Evolutionary conservation across 352 stramenopile genomes (phyloP), one percentile per base, ranked within the genome.

Genomic region (Pythium aristosporum): DNA sequence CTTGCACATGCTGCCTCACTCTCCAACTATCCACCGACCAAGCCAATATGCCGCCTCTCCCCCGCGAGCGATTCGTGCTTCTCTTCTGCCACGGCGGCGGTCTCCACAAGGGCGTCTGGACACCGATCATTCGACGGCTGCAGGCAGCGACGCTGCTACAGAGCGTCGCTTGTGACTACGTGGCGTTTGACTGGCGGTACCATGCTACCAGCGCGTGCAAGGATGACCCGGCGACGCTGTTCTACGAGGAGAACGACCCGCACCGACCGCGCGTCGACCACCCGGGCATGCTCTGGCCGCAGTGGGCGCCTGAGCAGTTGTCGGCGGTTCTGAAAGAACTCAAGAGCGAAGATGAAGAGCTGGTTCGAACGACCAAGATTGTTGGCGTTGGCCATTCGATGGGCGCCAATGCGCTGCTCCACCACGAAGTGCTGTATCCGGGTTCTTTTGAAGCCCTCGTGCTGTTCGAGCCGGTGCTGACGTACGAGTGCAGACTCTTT

Each of bases 31-130:
- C 25, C 25, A 4, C 25, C 25, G 25, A 28, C 25, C 25, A 28
- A 28, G 25, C 25, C 2, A n/a, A n/a, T 36, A 39, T 39, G 34
- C 1, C 5, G 34, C 34, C 34, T 9, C 34, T 13, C 1, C 8
- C 34, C 7, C 34, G 34, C 8, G 34, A 39, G 36, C 59, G 59
- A 21, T 42, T 60, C 8, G 59, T 66, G 11, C 16, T 82, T 48
- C 64, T 82, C 15, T 79, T 82, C 49, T 69, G 66, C n/a, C 75
- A 82, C 62, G 72, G 69, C 57, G 64, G 60, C 0, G 62, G 75
- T 16, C 77, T 78, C 67, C 76, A 71, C 46, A 73, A 75, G 47
- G 54, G 76, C 37, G 23, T 15, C 3, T 82, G 75, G 75, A 55
- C 71, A 5, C 75, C 75, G 3, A 78, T 79, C 49, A 65, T 76